These are phyloP conservation scores for Tolypocladium sp. DNA, from an alignment of 2,329 filamentous ascomycete genomes.

Conservation along the genomic window DNA sequence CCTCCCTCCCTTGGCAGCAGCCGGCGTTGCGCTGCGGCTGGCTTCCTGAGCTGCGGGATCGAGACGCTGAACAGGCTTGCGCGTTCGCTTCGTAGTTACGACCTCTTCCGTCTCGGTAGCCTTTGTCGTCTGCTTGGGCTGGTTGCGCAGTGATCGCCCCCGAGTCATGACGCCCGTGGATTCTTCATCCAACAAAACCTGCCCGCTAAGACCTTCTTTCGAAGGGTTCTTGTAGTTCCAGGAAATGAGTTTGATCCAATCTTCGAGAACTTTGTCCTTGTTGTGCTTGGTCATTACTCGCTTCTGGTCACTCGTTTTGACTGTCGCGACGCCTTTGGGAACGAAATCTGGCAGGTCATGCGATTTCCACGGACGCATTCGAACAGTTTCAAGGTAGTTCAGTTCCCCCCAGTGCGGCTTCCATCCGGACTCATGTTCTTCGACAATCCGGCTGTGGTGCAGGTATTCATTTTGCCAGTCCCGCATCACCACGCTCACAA, in stretches of 20 bases:
- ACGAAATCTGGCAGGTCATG: background rate
- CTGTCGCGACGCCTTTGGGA: background rate
- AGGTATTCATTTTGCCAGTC: constrained; percentile 47
- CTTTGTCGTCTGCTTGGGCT: constrained; percentile 48
- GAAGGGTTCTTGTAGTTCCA: constrained; percentile 32
- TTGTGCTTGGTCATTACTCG: background rate
- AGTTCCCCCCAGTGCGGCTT: constrained; percentile 39
- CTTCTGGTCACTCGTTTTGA: background rate
- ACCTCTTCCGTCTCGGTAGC: constrained; percentile 45
- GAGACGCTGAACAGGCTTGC: constrained; percentile 41
- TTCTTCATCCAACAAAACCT: constrained; percentile 46
- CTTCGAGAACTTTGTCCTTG: background rate
- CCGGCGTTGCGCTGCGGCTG: constrained; percentile 44
- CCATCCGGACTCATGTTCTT: constrained; percentile 48
- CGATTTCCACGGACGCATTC: background rate
- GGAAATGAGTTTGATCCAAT: background rate
- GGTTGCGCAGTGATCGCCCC: constrained; percentile 43
- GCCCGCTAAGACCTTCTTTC: constrained; percentile 41
- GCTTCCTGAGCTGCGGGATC: constrained; percentile 40
- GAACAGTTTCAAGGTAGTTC: constrained; percentile 21
- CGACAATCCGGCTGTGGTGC: constrained; percentile 38
- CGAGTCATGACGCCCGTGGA: constrained; percentile 40
- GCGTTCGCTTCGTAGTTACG: constrained; percentile 39
- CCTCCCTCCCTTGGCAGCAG: constrained; percentile 15
- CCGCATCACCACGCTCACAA: constrained; percentile 35